phyloP scores from a whole-genome alignment of 192 early-diverging fungal genomes.

The Podila epicladia region DNA sequence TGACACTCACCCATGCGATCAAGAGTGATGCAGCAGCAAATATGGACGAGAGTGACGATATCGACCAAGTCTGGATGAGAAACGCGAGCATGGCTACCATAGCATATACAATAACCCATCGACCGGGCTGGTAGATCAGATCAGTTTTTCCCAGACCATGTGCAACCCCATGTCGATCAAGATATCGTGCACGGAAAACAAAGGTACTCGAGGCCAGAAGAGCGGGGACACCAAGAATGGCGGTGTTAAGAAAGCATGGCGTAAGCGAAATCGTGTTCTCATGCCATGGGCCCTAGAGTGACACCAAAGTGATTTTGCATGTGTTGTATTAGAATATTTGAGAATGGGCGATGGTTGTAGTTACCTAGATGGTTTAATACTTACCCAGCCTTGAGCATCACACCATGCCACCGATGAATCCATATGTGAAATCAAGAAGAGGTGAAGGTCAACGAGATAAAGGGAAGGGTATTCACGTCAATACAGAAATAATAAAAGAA shows the following conservation, averaged over 20 bases:
- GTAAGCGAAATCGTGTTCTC: constrained; percentile 16
- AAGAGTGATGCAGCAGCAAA: constrained; percentile 7
- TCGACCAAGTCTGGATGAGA: neutral
- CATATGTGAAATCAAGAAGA: neutral
- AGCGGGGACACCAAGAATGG: constrained; percentile 12
- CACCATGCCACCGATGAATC: constrained; percentile 20
- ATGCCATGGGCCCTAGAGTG: constrained; percentile 18
- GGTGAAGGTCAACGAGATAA: too few relatives aligned
- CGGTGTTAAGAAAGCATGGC: constrained; percentile 24
- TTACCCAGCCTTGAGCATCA: constrained; percentile 27
- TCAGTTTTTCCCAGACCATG: constrained; percentile 4
- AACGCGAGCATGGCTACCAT: neutral
- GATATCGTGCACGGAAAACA: neutral
- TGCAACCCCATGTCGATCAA: constrained; percentile 5
- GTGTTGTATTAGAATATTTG: too few relatives aligned
- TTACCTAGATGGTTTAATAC: neutral
- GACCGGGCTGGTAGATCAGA: constrained; percentile 15
- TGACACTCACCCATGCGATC: constrained; percentile 15
- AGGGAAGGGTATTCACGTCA: too few relatives aligned
- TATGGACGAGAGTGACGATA: neutral
- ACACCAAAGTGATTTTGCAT: neutral
- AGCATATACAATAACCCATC: constrained; percentile 1
- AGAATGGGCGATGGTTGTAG: too few relatives aligned
- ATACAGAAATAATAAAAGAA: too few relatives aligned
- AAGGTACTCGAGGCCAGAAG: constrained; percentile 7